Evolutionary conservation across 495 filamentous ascomycete species (phyloP), one percentile per base, ranked within the genome.

Genomic region (Penicillium bovifimosum): DNA sequence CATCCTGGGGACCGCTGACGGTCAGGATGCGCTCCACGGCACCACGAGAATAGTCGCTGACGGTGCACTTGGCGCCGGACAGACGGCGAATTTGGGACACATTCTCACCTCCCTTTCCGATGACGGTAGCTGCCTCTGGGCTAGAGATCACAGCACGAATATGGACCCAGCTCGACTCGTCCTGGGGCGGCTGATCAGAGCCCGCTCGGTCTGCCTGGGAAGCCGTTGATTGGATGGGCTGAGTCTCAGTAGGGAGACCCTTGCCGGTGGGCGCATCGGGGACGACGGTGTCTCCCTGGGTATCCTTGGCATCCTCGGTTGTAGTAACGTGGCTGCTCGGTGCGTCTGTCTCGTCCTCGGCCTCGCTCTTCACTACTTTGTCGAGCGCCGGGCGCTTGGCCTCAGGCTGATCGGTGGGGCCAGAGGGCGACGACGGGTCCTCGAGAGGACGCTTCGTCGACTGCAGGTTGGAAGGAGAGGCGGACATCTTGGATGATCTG

Each of bases 101-200:
- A 66, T 98, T 98, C 75, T 98, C 93, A 63, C 93, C 93, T 61
- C 90, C 91, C 76, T 96, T 98, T 53, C 93, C 93, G 75, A 98
- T 98, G 47, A 96, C 87, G 47, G 93, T 98, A 24, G 93, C 93
- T 58, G 93, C 93, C 71, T 98, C 93, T 38, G 87, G 89, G 69
- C 91, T 97, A 31, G 92, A 92, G 58, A 98, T 97, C 59, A 96
- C 86, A 14, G 95, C 87, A 56, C 93, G 87, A 59, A 98, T 86
- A 69, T 98, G 95, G 54, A 98, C 90, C 95, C 95, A 97, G 33
- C 80, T 82, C 40, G 87, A 93, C 72, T 98, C 95, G 62, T 98
- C 95, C 62, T 92, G 81, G 18, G 75, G 71, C 42, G 70, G 74
- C 57, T 73, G 70, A 10, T 77, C 72, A 45, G 73, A 75, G 42